A percentile compares a stretch with the other conserved stretches of the same genome.
These are phyloP conservation scores for Colletotrichum brevisporum DNA, from an alignment of 2,329 filamentous ascomycete genomes.

Conservation along the genomic window DNA sequence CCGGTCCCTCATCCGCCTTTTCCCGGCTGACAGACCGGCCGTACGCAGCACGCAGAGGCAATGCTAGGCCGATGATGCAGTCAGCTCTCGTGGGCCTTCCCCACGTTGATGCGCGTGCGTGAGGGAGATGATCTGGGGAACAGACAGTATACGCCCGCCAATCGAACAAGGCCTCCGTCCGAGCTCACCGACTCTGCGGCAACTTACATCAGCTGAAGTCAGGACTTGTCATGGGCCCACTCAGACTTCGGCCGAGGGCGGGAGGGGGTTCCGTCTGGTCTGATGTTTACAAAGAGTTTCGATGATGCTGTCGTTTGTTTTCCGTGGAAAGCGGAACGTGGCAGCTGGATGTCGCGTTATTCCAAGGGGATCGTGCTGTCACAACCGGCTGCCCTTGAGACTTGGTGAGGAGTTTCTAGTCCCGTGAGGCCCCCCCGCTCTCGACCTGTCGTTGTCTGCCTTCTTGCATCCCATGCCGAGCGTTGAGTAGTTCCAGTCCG, in stretches of 20 bases:
- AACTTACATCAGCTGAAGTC: constrained; percentile 22
- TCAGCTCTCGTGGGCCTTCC: background rate
- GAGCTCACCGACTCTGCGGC: constrained; percentile 14
- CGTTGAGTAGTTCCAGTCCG: no score
- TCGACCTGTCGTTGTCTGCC: no score
- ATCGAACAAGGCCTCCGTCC: background rate
- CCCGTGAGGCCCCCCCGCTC: no score
- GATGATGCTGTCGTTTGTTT: background rate
- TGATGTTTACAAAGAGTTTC: constrained; percentile 15
- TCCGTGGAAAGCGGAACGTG: no score
- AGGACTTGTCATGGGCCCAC: constrained; percentile 19
- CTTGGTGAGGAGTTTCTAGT: no score
- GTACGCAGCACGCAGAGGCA: background rate
- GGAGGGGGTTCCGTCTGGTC: constrained; percentile 11
- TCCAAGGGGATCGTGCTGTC: no score
- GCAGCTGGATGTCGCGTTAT: no score
- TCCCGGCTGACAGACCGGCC: constrained; percentile 11
- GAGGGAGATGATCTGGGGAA: background rate
- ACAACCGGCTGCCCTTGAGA: no score
- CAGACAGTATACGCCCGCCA: constrained; percentile 7
- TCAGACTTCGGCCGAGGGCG: background rate
- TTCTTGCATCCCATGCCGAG: no score
- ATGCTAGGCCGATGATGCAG: constrained; percentile 1
- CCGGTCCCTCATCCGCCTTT: constrained; percentile 11
- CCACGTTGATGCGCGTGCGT: constrained; percentile 14